Conservation (phyloP, 495 filamentous ascomycete species). For the Penicillium herquei region DNA sequence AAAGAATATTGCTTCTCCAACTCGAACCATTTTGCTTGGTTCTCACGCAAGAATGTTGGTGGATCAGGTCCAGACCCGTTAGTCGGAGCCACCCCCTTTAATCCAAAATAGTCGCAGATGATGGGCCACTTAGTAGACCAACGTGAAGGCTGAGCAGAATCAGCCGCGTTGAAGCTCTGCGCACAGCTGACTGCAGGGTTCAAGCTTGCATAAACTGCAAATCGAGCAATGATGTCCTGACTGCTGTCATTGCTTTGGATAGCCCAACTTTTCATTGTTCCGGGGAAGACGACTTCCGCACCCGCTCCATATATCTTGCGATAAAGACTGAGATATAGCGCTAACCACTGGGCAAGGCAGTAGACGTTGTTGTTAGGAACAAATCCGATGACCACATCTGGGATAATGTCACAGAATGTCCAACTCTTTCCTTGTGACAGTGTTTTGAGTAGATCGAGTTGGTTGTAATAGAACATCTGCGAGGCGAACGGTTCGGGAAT, state of each 20-base stretch:
- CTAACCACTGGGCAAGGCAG: slow-evolving; percentile 30
- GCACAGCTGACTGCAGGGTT: slow-evolving; percentile 43
- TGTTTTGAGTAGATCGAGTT: neutral
- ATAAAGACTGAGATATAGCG: slow-evolving; percentile 38
- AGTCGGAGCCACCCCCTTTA: slow-evolving; percentile 24
- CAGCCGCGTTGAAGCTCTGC: slow-evolving; percentile 57
- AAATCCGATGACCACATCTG: neutral
- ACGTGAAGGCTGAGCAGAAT: slow-evolving; percentile 41
- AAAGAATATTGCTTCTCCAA: slow-evolving; percentile 1
- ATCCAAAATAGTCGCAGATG: slow-evolving; percentile 31
- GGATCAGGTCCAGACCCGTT: neutral
- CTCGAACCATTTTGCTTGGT: neutral
- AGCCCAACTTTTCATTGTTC: slow-evolving; percentile 18
- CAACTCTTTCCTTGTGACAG: neutral
- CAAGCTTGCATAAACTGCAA: slow-evolving; percentile 38
- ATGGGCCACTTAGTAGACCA: slow-evolving; percentile 20
- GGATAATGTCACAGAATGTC: neutral
- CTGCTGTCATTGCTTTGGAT: slow-evolving; percentile 32
- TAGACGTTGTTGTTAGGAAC: too few species aligned
- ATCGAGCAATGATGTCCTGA: slow-evolving; percentile 41
- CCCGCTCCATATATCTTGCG: slow-evolving; percentile 27
- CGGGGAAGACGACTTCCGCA: slow-evolving; percentile 35
- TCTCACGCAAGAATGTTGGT: too few species aligned
- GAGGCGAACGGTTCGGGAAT: neutral
- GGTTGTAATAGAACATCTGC: neutral